Percentiles rank a stretch among this genome's conserved stretches.
phyloP scores from a whole-genome alignment of 2,329 filamentous ascomycete genomes.

The Neocatenulostroma microsporum region DNA sequence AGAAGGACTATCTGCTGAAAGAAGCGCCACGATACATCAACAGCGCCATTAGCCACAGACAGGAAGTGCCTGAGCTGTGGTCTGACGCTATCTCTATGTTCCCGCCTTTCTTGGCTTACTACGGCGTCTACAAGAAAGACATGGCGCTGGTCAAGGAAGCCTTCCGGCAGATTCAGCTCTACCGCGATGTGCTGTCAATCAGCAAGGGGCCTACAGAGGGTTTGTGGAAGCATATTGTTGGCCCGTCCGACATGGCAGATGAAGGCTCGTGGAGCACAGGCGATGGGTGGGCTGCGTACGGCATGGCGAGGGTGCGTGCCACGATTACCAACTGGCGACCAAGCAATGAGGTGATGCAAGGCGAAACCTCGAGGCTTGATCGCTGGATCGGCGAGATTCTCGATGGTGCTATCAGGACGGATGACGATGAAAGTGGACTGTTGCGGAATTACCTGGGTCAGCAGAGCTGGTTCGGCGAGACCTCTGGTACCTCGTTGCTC shows the following conservation, averaged over 20 bases:
- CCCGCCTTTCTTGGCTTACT: slow-evolving; percentile 44
- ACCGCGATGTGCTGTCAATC: slow-evolving; percentile 33
- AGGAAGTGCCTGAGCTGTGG: slow-evolving; percentile 39
- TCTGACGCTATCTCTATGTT: slow-evolving; percentile 46
- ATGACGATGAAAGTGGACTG: slow-evolving; percentile 32
- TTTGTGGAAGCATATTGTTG: slow-evolving; percentile 43
- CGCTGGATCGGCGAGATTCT: slow-evolving; percentile 32
- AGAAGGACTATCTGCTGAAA: slow-evolving; percentile 35
- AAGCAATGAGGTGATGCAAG: slow-evolving; percentile 12
- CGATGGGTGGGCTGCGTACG: slow-evolving; percentile 43
- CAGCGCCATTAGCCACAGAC: slow-evolving; percentile 43
- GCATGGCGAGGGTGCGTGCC: slow-evolving; percentile 41
- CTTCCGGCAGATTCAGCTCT: slow-evolving; percentile 35
- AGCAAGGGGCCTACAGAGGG: slow-evolving; percentile 21
- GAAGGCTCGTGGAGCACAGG: slow-evolving; percentile 40
- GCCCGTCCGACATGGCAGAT: slow-evolving; percentile 29
- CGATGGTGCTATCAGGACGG: slow-evolving; percentile 28
- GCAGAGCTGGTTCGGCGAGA: slow-evolving; percentile 38
- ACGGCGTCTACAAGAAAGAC: slow-evolving; percentile 34
- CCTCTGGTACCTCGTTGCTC: slow-evolving; percentile 42
- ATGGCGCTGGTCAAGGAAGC: slow-evolving; percentile 29
- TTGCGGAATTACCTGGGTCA: slow-evolving; percentile 43
- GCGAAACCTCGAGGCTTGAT: slow-evolving; percentile 24
- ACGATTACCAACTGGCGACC: slow-evolving; percentile 32
- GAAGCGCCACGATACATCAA: slow-evolving; percentile 37